A percentile compares a stretch with the other conserved stretches of the same genome.
Conservation (phyloP, 2,329 filamentous ascomycete genomes). For the Eutypella sp. region DNA sequence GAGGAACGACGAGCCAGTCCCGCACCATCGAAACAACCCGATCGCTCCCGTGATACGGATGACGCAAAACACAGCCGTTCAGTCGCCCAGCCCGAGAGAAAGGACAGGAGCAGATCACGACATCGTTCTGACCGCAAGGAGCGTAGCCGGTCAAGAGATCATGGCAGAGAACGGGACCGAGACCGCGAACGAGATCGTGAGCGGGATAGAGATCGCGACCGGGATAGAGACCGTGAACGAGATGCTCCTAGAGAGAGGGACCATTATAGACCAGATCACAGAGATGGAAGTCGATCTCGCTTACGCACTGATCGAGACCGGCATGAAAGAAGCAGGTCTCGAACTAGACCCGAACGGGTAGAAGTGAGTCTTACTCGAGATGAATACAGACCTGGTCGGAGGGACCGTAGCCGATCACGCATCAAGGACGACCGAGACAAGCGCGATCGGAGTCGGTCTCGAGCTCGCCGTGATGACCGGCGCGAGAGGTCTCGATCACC, state of each 20-base stretch:
- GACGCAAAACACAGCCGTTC: conserved; percentile 23
- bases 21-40: conserved; percentile 19
- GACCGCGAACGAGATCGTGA: conserved; percentile 6
- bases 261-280: conserved; percentile 25
- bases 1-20: conserved; percentile 23
- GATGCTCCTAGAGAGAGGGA: conserved; percentile 18
- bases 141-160: conserved; percentile 34
- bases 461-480: conserved; percentile 16
- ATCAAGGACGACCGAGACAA: conserved; percentile 24
- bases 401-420: conserved; percentile 23
- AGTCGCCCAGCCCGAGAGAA: conserved; percentile 23
- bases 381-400: conserved; percentile 24
- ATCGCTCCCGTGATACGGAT: conserved; percentile 18
- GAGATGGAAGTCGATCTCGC: conserved; percentile 24
- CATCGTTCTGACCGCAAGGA: conserved; percentile 21
- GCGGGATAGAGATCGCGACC: conserved; percentile 19
- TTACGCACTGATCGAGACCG: conserved; percentile 20
- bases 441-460: conserved; percentile 23
- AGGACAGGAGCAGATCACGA: conserved; percentile 22
- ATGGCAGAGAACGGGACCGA: conserved; percentile 26
- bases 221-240: conserved; percentile 12
- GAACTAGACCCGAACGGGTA: conserved; percentile 15
- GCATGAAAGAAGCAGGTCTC: conserved; percentile 16
- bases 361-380: conserved; percentile 24
- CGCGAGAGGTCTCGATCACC: conserved; percentile 28